These are phyloP conservation scores for Leptographium procerum DNA, from an alignment of 2,329 filamentous ascomycete genomes.

Conservation along the genomic window DNA sequence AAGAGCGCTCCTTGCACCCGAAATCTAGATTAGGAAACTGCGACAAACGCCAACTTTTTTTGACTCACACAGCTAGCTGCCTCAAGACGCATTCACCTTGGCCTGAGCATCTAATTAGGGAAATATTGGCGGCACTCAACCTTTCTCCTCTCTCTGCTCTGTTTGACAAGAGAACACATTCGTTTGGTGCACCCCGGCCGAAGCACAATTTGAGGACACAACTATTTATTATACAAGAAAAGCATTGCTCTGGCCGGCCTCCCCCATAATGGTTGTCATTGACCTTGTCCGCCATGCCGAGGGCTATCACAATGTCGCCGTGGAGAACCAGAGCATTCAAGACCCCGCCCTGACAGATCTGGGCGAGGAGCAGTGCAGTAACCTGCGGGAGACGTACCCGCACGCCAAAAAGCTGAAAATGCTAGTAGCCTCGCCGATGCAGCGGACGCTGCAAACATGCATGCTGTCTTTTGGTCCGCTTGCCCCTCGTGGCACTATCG, in stretches of 20 bases:
- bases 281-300: slow-evolving; percentile 64
- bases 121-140: not conserved
- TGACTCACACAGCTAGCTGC: not conserved
- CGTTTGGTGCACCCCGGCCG: not conserved
- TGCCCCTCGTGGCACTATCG: slow-evolving; percentile 31
- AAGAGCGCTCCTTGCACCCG: not conserved
- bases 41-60: not conserved
- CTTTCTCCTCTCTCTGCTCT: not conserved
- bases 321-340: slow-evolving; percentile 58
- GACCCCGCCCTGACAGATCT: slow-evolving; percentile 69
- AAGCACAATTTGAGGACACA: not conserved
- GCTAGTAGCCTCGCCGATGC: slow-evolving; percentile 68
- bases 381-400: slow-evolving; percentile 52
- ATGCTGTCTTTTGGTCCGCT: slow-evolving; percentile 54
- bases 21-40: not conserved
- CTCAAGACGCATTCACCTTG: not conserved
- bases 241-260: not conserved
- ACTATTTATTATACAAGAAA: not conserved
- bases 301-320: slow-evolving; percentile 69
- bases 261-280: slow-evolving; percentile 21
- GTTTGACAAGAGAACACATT: not conserved
- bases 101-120: not conserved
- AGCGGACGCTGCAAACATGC: slow-evolving; percentile 70
- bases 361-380: slow-evolving; percentile 64
- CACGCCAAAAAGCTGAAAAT: slow-evolving; percentile 53